These are phyloP conservation scores for Chlorella sorokiniana DNA, from an alignment of 139 green algal species.

Conservation along the genomic window DNA sequence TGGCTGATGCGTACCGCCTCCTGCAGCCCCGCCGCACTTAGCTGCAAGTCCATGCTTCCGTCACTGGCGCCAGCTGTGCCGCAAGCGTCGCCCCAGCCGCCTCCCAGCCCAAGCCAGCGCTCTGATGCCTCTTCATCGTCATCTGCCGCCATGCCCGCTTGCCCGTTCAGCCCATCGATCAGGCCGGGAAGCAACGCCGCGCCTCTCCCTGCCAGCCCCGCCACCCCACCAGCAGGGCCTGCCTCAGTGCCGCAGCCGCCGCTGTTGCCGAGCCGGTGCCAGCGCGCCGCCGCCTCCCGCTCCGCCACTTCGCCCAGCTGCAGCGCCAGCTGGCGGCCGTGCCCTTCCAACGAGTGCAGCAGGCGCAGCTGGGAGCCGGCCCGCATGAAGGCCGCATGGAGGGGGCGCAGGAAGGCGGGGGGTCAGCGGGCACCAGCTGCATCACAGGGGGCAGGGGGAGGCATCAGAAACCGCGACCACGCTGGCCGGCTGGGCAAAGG, in stretches of 20 bases:
- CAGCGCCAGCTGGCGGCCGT: slow-evolving; percentile 9
- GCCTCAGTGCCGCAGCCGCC: too few relatives aligned
- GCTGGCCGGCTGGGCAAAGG: too few relatives aligned
- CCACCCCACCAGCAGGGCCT: too few relatives aligned
- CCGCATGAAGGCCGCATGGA: slow-evolving; percentile 35
- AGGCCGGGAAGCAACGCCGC: background rate
- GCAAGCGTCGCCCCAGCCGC: background rate
- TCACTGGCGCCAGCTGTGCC: background rate
- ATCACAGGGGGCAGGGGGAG: background rate
- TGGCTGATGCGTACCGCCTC: background rate
- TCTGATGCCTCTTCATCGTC: background rate
- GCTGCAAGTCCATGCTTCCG: background rate
- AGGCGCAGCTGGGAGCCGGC: slow-evolving; percentile 33
- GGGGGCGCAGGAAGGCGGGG: slow-evolving; percentile 23
- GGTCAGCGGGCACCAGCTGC: slow-evolving; percentile 29
- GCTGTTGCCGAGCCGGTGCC: background rate
- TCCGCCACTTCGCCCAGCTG: slow-evolving; percentile 9
- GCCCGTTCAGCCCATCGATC: too few relatives aligned
- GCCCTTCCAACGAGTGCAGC: slow-evolving; percentile 27
- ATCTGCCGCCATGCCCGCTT: too few relatives aligned
- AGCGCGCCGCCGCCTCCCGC: background rate
- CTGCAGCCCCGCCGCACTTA: background rate
- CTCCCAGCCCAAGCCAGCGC: slow-evolving; percentile 2
- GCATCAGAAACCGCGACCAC: too few relatives aligned
- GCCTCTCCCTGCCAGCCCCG: too few relatives aligned